phyloP scores from a whole-genome alignment of 2,329 filamentous ascomycete species.

The Epichloe festucae region DNA sequence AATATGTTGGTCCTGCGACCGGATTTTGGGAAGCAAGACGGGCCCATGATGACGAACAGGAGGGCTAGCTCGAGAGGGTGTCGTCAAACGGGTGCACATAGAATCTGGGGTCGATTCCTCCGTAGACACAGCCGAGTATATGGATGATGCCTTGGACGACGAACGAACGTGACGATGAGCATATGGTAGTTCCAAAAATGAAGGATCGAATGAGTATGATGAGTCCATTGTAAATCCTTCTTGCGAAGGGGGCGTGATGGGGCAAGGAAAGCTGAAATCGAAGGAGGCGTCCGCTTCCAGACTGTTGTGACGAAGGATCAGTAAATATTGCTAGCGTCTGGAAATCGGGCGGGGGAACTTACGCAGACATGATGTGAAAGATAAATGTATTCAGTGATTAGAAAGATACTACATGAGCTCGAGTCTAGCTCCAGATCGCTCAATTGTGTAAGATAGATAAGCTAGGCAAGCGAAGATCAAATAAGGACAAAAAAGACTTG shows the following conservation, averaged over 20 bases:
- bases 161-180: slow-evolving; percentile 45
- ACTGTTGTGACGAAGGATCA: slow-evolving; percentile 23
- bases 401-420: slow-evolving; percentile 1
- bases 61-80: slow-evolving; percentile 50
- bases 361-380: slow-evolving; percentile 6
- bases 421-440: slow-evolving; percentile 11
- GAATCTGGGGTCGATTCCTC: slow-evolving; percentile 46
- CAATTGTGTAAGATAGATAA: not conserved
- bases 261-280: slow-evolving; percentile 42
- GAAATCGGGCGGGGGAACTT: not conserved
- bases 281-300: slow-evolving; percentile 50
- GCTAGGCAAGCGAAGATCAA: not conserved
- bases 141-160: slow-evolving; percentile 52
- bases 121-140: slow-evolving; percentile 49
- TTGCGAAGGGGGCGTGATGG: slow-evolving; percentile 15
- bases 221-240: slow-evolving; percentile 11
- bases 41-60: slow-evolving; percentile 70
- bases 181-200: slow-evolving; percentile 42
- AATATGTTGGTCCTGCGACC: slow-evolving; percentile 69
- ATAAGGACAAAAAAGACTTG: not conserved
- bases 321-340: not conserved
- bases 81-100: slow-evolving; percentile 53
- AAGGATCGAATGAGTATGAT: slow-evolving; percentile 41
- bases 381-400: not conserved
- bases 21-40: slow-evolving; percentile 71